A percentile compares a stretch with the other conserved stretches of the same genome.
phyloP scores from a whole-genome alignment of 169 alveolate genomes.

The Amoebophrya sp. region DNA sequence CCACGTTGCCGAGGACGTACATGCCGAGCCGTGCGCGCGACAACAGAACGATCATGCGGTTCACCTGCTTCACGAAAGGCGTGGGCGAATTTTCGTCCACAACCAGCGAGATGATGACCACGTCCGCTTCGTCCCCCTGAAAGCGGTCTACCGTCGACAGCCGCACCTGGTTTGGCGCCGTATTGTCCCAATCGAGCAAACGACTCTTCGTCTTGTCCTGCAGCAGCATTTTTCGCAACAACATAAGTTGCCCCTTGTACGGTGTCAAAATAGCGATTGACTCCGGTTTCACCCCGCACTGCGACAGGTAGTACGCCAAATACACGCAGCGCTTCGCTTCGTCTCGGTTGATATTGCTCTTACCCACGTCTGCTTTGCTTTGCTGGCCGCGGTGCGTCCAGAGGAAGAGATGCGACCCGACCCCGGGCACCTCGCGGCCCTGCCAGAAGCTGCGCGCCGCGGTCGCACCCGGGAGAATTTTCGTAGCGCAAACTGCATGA shows the following conservation, averaged over 20 bases:
- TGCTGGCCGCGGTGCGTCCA: slow-evolving; percentile 22
- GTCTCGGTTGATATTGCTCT: slow-evolving; percentile 10
- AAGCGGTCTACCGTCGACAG: slow-evolving; percentile 22
- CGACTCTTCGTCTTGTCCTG: neutral
- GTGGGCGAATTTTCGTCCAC: slow-evolving; percentile 12
- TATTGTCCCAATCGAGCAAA: neutral
- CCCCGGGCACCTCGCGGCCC: slow-evolving; percentile 26
- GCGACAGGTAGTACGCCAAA: slow-evolving; percentile 21
- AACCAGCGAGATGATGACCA: slow-evolving; percentile 21
- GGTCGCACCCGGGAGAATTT: neutral
- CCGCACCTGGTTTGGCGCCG: slow-evolving; percentile 9
- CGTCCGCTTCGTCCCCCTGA: slow-evolving; percentile 29
- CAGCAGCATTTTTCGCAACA: slow-evolving; percentile 11
- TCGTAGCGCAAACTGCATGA: slow-evolving; percentile 10
- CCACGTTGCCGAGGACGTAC: slow-evolving; percentile 26
- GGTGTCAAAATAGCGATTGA: slow-evolving; percentile 24
- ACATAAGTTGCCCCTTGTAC: slow-evolving; percentile 27
- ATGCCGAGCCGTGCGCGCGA: slow-evolving; percentile 25
- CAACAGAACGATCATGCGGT: slow-evolving; percentile 25
- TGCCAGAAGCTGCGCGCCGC: slow-evolving; percentile 9
- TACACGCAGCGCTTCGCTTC: slow-evolving; percentile 17
- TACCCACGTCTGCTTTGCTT: slow-evolving; percentile 15
- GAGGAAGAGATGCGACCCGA: slow-evolving; percentile 15
- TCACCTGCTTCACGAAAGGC: slow-evolving; percentile 15
- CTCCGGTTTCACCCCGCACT: slow-evolving; percentile 17